Base-by-base conservation (phyloP, 805 yeast species). In the Dipodascus albidus region DNA sequence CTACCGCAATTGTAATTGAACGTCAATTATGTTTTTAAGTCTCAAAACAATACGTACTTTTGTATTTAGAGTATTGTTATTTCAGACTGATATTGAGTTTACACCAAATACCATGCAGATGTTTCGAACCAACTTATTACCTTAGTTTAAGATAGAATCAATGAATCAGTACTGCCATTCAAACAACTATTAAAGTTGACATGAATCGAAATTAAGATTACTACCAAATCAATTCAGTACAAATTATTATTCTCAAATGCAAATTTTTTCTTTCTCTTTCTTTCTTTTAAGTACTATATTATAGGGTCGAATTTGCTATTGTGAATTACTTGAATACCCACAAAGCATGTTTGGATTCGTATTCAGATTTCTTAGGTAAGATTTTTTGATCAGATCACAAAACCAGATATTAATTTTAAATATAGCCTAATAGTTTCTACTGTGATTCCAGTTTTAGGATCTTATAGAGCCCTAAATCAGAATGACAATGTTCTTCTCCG, bases 381-480 rank as follows among this genome's bases (percentile, higher is more conserved):
- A n/a, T 27, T 11, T 27, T 6, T 11, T 27, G 33, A 27, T 27
- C n/a, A 27, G 6, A 27, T 27, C 33, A 27, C 33, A 27, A 27
- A 27, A 6, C 11, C 33, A 11, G 11, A 27, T 6, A 27, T 27
- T 27, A 27, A 6, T 88, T 14, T 20, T 4, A 8, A 9, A 11
- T 21, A 1, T 17, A 65, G 69, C 53, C 57, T 64, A 15, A 48
- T 57, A 31, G 69, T 76, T 22, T 70, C 82, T 3, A 70, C 79
- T 31, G 71, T 74, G 9, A 79, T 80, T 64, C 89, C 89, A 2
- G 65, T 78, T 14, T 64, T 79, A 55, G 84, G 84, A 51, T 79
- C 87, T 2, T 82, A 72, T 66, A 75, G 71, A 57, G 81, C 87
- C 1, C 70, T 80, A 53, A 74, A 76, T 52, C 59, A 67, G 49